Base-by-base conservation (phyloP, 768 basidiomycete species). In the Chiua virens region DNA sequence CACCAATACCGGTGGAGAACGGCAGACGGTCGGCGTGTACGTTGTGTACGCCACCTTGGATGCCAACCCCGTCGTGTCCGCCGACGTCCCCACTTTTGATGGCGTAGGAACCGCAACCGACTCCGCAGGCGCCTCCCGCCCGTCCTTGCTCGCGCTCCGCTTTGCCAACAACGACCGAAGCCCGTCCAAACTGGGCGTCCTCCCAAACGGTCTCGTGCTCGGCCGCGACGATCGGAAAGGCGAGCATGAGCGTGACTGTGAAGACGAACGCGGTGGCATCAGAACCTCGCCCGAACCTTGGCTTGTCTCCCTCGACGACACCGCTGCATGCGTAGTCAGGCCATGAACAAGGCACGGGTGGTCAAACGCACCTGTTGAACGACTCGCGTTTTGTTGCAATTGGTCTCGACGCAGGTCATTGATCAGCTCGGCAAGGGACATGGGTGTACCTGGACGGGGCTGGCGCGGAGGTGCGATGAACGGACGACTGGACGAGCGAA, bases 381-480 rank as follows among this genome's bases (percentile, higher is more conserved):
- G 11, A 17, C 39, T 34, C 36, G 20, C 47, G 48, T 40, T 49
- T 47, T 30, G 34, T 46, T 21, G 41, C 2, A 56, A 17, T 9
- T 27, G 45, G n/a, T 41, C 35, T 25, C 41, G 50, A 10, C 66
- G 58, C n/a, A 64, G 32, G 5, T 43, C 45, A 22, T 69, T 67
- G 22, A 67, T 52, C 18, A 22, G 46, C 1, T 69, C 65, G 5
- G 51, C 51, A 14, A 67, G 43, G 0, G 65, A 52, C 53, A 60
- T 49, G 3, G 57, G 54, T 27, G 54, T 25, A 11, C 28, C 28
- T 11, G 54, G 45, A 1, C 45, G 45, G 14, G 62, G 64, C 1
- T 59, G 8, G 27, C 62, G 65, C 5, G 67, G 64, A 13, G 65
- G 65, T 11, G 52, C 54, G 32, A 66, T 63, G 27, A 57, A 22